Base-by-base conservation (phyloP, 2,329 filamentous ascomycete species). In the Trichoderma koningii region DNA sequence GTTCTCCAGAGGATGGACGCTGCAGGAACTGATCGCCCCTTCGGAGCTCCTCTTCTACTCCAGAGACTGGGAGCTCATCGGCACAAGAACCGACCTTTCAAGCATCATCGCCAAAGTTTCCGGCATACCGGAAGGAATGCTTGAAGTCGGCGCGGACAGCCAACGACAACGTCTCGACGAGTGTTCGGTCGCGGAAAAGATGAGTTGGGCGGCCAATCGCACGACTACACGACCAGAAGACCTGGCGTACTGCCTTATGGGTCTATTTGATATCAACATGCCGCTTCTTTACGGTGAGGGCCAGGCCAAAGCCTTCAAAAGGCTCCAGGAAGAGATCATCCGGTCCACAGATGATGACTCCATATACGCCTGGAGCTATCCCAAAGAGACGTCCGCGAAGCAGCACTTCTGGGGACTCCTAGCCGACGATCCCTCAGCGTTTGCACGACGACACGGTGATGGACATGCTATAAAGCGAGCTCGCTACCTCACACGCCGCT, bases 181-280 rank as follows among this genome's bases (percentile, higher is more conserved):
- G 12, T 55, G 68, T 23, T 73, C 70, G 1, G 65, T 73, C 7
- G 72, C 71, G 7, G 69, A 74, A 60, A 73, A 69, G 38, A 74
- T 74, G 72, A 68, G 62, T 41, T 76, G 75, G 75, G 75, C 75
- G 14, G 67, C 73, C 0, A 66, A 55, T 1, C 70, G 75, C n/a
- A 57, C 67, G 38, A 74, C 74, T 0, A 73, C 73, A 9, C 67
- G 73, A 0, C 63, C 67, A 7, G 74, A 76, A 53, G 75, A 76
- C 55, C 64, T 70, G 15, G 72, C 74, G 3, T 76, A 76, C 51
- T 76, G 71, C 52, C 68, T 76, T 4, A 61, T 76, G 5, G 75
- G 73, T 5, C 68, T 76, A 9, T 75, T 76, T 53, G 68, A 73
- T 56, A 74, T 76, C 47, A 72, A 74, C 47, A 76, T 76, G 71